Evolutionary conservation across 2,329 filamentous ascomycete genomes (phyloP).

Genomic region (Colletotrichum orchidophilum): DNA sequence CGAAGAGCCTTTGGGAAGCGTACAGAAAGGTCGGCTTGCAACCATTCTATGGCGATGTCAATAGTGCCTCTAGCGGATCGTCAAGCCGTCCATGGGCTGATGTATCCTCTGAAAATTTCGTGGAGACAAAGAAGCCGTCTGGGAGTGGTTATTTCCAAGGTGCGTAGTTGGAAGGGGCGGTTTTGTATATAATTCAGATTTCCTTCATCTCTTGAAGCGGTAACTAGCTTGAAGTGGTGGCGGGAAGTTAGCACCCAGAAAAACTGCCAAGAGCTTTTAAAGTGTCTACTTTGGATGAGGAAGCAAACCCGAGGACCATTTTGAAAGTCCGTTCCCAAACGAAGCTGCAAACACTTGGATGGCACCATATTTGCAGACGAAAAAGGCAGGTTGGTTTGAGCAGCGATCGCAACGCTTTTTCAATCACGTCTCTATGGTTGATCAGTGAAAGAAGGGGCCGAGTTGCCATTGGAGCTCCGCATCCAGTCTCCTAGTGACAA

Average conservation of each 20-base stretch:
- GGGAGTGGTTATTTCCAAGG: not conserved
- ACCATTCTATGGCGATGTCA: not conserved
- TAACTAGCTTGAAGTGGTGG: not conserved
- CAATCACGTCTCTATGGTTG: too few species aligned
- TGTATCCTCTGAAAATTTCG: not conserved
- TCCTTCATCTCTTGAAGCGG: not conserved
- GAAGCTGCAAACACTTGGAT: too few species aligned
- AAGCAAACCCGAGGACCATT: not conserved
- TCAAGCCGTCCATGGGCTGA: not conserved
- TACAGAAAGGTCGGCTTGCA: not conserved
- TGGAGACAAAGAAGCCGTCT: not conserved
- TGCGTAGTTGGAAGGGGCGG: not conserved
- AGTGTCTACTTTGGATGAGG: not conserved
- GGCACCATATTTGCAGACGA: too few species aligned
- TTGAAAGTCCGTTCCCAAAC: not conserved
- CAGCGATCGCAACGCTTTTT: too few species aligned
- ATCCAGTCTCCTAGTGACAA: too few species aligned
- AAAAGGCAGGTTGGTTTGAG: too few species aligned
- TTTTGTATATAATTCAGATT: not conserved
- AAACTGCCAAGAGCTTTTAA: not conserved
- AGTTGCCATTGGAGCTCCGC: too few species aligned
- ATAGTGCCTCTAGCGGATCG: not conserved
- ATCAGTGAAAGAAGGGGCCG: too few species aligned
- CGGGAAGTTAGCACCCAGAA: not conserved
- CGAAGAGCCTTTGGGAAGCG: not conserved